These are phyloP conservation scores for Nicotiana tomentosiformis DNA, from an alignment of 257 asterid genomes.

Conservation along the genomic window DNA sequence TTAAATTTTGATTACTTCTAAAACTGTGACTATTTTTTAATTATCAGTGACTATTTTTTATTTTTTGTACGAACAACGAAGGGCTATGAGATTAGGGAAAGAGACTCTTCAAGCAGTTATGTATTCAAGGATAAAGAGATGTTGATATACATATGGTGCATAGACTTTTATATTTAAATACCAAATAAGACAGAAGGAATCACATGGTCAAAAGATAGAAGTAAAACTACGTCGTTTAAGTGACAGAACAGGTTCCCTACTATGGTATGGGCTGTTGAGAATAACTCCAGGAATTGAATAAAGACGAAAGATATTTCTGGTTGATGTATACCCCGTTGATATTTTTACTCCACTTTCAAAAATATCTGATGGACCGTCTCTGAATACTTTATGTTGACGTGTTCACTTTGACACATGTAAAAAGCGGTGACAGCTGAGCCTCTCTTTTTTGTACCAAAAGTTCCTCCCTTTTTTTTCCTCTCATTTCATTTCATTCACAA, in stretches of 20 bases:
- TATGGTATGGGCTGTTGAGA: not conserved
- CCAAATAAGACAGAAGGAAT: not conserved
- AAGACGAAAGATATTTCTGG: conserved; percentile 1
- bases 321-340: not conserved
- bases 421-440: conserved; percentile 14
- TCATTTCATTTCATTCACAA: not conserved
- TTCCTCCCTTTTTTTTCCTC: not conserved
- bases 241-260: not conserved
- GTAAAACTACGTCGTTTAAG: not conserved
- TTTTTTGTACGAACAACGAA: no score
- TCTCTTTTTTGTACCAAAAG: not conserved
- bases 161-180: no score
- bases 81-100: no score
- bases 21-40: no score
- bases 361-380: not conserved
- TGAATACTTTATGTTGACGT: not conserved
- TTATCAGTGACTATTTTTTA: no score
- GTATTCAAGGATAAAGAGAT: not conserved
- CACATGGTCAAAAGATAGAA: not conserved
- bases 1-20: no score
- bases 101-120: not conserved
- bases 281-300: not conserved
- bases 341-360: not conserved
- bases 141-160: no score
- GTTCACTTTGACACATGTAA: conserved; percentile 10